phyloP scores from a whole-genome alignment of 306 rosid genomes.

The Cajanus cajan region DNA sequence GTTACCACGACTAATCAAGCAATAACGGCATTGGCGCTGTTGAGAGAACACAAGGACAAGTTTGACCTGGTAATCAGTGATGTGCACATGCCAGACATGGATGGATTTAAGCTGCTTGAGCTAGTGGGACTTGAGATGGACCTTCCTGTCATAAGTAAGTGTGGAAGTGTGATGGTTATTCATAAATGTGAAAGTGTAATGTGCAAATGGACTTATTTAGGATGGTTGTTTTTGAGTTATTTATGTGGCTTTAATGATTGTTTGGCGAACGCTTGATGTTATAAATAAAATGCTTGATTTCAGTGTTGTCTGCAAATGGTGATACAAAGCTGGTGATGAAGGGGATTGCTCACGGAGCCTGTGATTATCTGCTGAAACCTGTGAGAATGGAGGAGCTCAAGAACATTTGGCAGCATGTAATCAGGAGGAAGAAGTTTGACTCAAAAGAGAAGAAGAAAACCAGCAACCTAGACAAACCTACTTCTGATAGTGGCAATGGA shows the following conservation, averaged over 20 bases:
- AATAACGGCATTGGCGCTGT: constrained; percentile 62
- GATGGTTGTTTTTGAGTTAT: not conserved
- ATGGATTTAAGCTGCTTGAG: constrained; percentile 97
- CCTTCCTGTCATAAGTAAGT: constrained; percentile 96
- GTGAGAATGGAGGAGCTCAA: constrained; percentile 91
- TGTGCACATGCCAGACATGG: constrained; percentile 99
- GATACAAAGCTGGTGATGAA: constrained; percentile 91
- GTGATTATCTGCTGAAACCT: constrained; percentile 94
- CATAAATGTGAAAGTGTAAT: not conserved
- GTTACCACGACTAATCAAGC: constrained; percentile 90
- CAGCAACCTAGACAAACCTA: constrained; percentile 47
- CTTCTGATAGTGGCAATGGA: constrained; percentile 43
- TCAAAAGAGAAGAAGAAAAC: constrained; percentile 57
- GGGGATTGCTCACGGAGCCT: constrained; percentile 96
- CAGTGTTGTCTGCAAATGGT: constrained; percentile 91
- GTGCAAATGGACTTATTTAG: not conserved
- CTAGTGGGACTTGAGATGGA: constrained; percentile 98
- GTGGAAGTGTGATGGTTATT: not conserved
- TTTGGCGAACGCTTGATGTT: not conserved
- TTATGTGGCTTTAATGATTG: not conserved
- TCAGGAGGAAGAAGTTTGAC: constrained; percentile 81
- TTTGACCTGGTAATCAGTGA: constrained; percentile 97
- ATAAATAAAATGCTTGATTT: constrained; percentile 31
- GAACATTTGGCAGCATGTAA: constrained; percentile 98
- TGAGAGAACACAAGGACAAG: constrained; percentile 80